A percentile compares a stretch with the other conserved stretches of the same genome.
Evolutionary conservation across 129 eudicot species (phyloP).

Genomic region (Lonicera japonica): DNA sequence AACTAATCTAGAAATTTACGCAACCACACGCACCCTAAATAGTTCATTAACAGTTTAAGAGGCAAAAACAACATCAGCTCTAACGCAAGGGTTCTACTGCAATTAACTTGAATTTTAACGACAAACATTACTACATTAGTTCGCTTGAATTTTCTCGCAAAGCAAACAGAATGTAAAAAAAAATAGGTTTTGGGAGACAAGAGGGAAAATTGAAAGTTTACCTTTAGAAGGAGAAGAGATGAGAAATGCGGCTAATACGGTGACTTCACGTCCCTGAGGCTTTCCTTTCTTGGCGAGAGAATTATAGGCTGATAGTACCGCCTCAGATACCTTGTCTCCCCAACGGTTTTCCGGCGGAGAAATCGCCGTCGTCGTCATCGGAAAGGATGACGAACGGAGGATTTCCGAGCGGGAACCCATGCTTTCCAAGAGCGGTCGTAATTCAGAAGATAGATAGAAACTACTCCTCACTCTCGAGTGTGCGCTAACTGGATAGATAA

Average conservation of each 20-base stretch:
- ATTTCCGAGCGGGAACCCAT: conserved; percentile 8
- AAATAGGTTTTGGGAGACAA: not conserved
- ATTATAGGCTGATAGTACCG: conserved; percentile 50
- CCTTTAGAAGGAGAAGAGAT: conserved; percentile 20
- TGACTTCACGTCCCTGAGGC: conserved; percentile 42
- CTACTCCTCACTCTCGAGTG: too few relatives aligned
- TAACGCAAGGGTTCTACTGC: not conserved
- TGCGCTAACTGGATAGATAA: too few relatives aligned
- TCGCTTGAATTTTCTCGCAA: not conserved
- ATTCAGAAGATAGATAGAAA: not conserved
- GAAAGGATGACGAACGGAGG: conserved; percentile 8
- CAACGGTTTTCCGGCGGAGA: conserved; percentile 44
- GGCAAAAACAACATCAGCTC: too few relatives aligned
- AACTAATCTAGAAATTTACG: too few relatives aligned
- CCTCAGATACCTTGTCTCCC: conserved; percentile 59
- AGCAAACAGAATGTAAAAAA: not conserved
- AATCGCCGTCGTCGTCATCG: conserved; percentile 21
- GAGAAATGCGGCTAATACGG: conserved; percentile 22
- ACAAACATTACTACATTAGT: conserved; percentile 6
- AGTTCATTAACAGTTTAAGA: too few relatives aligned
- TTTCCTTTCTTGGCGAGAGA: conserved; percentile 85
- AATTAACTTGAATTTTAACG: not conserved
- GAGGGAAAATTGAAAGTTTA: not conserved
- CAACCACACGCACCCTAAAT: too few relatives aligned
- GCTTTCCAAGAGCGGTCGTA: not conserved